These are phyloP conservation scores for Lecanosticta acicola DNA, from an alignment of 2,329 filamentous ascomycete genomes.

Conservation along the genomic window DNA sequence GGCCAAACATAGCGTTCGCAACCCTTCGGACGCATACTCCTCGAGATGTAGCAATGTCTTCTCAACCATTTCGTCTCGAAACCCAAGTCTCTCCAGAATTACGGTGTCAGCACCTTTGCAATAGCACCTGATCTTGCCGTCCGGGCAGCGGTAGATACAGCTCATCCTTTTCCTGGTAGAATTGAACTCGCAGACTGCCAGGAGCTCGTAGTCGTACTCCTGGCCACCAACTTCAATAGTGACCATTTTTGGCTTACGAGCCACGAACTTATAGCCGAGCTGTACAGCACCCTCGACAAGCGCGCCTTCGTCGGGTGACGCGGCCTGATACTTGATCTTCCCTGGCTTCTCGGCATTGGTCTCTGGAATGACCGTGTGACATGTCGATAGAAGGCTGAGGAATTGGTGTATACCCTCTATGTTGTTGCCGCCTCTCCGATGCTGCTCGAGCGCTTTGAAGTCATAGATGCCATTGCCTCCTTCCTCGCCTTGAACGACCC, in stretches of 20 bases:
- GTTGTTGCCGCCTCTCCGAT: conserved; percentile 51
- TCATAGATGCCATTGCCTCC: conserved; percentile 75
- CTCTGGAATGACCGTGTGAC: conserved; percentile 96
- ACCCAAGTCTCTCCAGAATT: conserved; percentile 81
- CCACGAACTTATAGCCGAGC: conserved; percentile 84
- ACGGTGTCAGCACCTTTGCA: conserved; percentile 97
- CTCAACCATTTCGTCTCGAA: conserved; percentile 76
- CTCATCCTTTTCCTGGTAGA: conserved; percentile 97
- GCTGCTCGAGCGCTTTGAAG: conserved; percentile 68
- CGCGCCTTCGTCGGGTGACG: conserved; percentile 95
- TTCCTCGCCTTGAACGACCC: conserved; percentile 67
- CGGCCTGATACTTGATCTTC: conserved; percentile 93
- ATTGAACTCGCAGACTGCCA: conserved; percentile 99
- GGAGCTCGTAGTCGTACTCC: conserved; percentile 76
- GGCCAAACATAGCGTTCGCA: conserved; percentile 88
- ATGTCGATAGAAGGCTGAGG: conserved; percentile 76
- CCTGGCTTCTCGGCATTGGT: conserved; percentile 68
- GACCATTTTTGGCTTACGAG: conserved; percentile 82
- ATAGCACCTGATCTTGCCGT: conserved; percentile 89
- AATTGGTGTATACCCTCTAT: conserved; percentile 73
- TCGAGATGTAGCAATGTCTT: conserved; percentile 91
- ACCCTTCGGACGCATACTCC: conserved; percentile 93
- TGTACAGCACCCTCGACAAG: conserved; percentile 82
- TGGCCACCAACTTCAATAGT: conserved; percentile 71
- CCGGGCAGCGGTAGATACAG: conserved; percentile 90